Evolutionary conservation across 352 stramenopile genomes (phyloP), one percentile per base, ranked within the genome.

Genomic region (Pelagophyceae sp.): DNA sequence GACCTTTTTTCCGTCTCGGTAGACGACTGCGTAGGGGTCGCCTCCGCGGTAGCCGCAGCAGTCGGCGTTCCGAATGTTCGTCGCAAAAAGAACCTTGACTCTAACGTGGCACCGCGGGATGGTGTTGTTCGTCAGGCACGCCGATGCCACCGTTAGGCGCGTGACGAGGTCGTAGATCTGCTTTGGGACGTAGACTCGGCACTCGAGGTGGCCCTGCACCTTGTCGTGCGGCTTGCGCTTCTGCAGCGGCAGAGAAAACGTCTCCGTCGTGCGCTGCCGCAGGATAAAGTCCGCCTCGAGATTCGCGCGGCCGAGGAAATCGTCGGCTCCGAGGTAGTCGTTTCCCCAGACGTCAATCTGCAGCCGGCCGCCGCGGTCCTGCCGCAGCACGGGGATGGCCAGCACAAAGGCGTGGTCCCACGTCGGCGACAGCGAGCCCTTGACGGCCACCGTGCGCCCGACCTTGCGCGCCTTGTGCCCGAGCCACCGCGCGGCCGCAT

Each of bases 21-120:
- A 74, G 35, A 74, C 33, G 33, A 74, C 67, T 0, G 67, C 67
- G 29, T 74, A 74, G 35, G 67, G 67, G 29, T 74, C 67, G 11
- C 67, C 67, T 0, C 15, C 11, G 35, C 25, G 3, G 5, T 17
- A 11, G 17, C 17, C 67, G 67, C 33, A 74, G 67, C 67, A 74
- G 67, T 74, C 67, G 15, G 67, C 67, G 17, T 58, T 50, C 15
- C 67, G 33, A 2, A 74, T 17, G 35, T 31, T 37, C 15, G 11
- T 35, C 2, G 67, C 67, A 23, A 20, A 27, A 23, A 51, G 38
- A 29, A 74, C 33, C 5, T 29, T 51, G 17, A 74, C 2, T 11
- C 35, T 11, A 0, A 58, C 67, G 67, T 74, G 67, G 38, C 33
- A 50, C 35, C 67, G 67, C 6, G 67, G 67, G 27, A 74, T 50